Conservation (phyloP, 1,284 basidiomycete genomes). For the Heterobasidion occidentale region DNA sequence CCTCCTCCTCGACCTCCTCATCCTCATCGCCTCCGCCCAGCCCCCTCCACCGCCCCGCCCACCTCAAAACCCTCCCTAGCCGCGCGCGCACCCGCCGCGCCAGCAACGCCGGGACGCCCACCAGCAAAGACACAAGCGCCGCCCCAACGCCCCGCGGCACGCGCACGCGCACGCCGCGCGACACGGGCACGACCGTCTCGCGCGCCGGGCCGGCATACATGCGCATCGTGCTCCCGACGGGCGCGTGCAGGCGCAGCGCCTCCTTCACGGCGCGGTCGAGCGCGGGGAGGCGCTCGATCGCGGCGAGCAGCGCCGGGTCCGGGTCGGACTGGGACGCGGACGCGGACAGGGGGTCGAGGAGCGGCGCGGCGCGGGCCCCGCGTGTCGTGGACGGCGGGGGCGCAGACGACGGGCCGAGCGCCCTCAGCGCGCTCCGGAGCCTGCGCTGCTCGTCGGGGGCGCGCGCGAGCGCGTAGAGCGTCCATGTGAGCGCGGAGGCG, state of each 20-base stretch:
- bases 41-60: not conserved
- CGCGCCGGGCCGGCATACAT: conserved; percentile 30
- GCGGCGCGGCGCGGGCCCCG: not conserved
- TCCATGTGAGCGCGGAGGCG: conserved; percentile 64
- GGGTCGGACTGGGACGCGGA: not conserved
- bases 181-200: conserved; percentile 58
- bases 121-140: not conserved
- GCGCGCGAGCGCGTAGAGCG: conserved; percentile 55
- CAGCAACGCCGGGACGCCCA: not conserved
- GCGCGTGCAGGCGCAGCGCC: conserved; percentile 54
- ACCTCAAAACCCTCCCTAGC: not conserved
- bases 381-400: no score
- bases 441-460: conserved; percentile 36
- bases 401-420: conserved; percentile 3
- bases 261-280: conserved; percentile 62
- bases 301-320: conserved; percentile 2
- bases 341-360: conserved; percentile 6
- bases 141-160: no score
- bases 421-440: conserved; percentile 46
- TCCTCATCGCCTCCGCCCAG: not conserved
- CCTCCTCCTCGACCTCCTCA: not conserved
- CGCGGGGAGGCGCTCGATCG: conserved; percentile 36
- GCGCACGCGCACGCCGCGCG: conserved; percentile 11
- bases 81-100: not conserved
- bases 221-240: conserved; percentile 60